A percentile compares a stretch with the other conserved stretches of the same genome.
phyloP scores from a whole-genome alignment of 306 rosid species.

The Ormosia emarginata region DNA sequence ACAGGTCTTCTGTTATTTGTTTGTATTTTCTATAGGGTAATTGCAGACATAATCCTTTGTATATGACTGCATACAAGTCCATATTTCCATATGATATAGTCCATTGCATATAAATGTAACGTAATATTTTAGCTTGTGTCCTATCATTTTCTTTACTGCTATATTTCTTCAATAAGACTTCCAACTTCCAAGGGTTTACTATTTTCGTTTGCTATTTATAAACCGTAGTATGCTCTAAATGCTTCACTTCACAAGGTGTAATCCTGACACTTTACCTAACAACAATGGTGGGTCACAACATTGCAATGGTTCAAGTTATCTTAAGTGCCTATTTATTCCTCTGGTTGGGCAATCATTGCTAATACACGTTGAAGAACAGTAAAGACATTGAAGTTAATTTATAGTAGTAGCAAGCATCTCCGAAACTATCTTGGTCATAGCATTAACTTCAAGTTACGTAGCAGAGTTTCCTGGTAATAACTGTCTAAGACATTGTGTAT shows the following conservation, averaged over 20 bases:
- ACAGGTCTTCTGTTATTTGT: background rate
- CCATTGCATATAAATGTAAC: background rate
- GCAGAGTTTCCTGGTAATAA: background rate
- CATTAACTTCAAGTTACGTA: background rate
- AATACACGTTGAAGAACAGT: background rate
- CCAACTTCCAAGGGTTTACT: too few species aligned
- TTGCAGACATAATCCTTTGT: background rate
- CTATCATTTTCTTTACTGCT: too few species aligned
- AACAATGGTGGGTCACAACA: too few species aligned
- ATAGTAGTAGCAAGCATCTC: background rate
- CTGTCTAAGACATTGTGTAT: background rate
- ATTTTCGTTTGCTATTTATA: too few species aligned
- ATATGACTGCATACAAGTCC: background rate
- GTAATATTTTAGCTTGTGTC: background rate
- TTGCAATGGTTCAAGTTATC: too few species aligned
- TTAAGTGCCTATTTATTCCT: background rate
- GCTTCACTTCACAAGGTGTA: too few species aligned
- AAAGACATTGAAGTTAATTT: background rate
- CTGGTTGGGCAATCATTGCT: background rate
- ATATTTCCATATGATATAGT: background rate
- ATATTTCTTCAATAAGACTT: too few species aligned
- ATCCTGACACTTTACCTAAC: too few species aligned
- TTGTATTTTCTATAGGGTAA: constrained; percentile 3
- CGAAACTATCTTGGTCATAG: background rate
- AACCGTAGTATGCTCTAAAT: too few species aligned